A percentile compares a stretch with the other conserved stretches of the same genome.
phyloP scores from a whole-genome alignment of 306 rosid species.

The Mimosa bimucronata region DNA sequence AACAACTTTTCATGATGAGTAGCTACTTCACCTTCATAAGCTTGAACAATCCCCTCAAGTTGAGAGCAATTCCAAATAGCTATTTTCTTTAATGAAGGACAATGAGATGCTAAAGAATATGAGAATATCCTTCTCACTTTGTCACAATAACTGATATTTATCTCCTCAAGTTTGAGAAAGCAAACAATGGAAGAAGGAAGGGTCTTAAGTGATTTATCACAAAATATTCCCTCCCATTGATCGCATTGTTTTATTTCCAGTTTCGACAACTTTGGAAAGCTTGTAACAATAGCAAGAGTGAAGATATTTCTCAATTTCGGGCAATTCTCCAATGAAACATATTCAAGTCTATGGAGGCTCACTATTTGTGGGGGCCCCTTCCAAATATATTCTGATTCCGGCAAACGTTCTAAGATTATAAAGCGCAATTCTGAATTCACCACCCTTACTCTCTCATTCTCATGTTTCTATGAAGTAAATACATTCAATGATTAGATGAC shows the following conservation, averaged over 20 bases:
- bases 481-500: background rate
- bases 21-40: no score
- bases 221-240: background rate
- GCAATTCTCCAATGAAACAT: background rate
- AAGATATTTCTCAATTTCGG: background rate
- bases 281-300: background rate
- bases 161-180: background rate
- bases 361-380: background rate
- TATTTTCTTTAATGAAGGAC: background rate
- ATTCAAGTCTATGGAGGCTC: background rate
- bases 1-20: no score
- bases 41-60: no score
- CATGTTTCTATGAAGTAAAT: no score
- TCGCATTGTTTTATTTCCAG: accelerated
- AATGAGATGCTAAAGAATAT: background rate
- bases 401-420: accelerated
- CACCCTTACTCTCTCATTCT: background rate
- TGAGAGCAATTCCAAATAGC: no score
- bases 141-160: no score
- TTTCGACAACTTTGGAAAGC: background rate
- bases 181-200: background rate
- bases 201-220: background rate
- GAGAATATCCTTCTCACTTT: no score
- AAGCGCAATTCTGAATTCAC: background rate
- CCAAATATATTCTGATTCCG: background rate